Base-by-base conservation (phyloP, 331 rosid species). In the Arachis monticola region DNA sequence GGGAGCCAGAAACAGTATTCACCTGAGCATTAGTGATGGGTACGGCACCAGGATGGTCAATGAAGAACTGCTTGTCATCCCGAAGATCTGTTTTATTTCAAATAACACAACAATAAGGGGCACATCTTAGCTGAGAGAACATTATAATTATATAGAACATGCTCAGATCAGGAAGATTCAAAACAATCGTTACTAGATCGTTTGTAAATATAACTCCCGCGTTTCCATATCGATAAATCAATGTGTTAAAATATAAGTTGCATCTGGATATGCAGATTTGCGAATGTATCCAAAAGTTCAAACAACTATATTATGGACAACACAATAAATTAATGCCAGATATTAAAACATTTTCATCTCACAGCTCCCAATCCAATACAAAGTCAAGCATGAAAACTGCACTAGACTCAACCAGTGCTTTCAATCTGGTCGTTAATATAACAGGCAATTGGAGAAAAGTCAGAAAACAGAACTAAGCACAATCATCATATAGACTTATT, bases 21-120 rank as follows among this genome's bases (percentile, higher is more conserved):
- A 95, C 99, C 85, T 92, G 99, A 83, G 85, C 96, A 17, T 87
- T 74, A 74, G 93, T 80, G 70, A 95, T 95, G 12, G 99, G 97
- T 60, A 92, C 97, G 8, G 97, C 97, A 77, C 97, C 97, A 38
- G 99, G 99, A 86, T 94, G 99, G 82, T 92, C 97, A 30, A 90
- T 53, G 55, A 90, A 92, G 82, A 92, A 94, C 73, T 94, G 97
- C 81, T 92, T 88, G 76, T 94, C 99, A 83, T 94, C 96, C 82
- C 99, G 95, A 74, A 94, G 97, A 47, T 94, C 99, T 94, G 88
- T 69, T 80, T 85, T 85, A 75, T 70, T 48, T 81, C 55, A 73
- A 79, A 62, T 56, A 46, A 72, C 69, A 74, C 52, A 61, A 40
- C 32, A 59, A 77, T 79, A 47, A 83, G 75, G 66, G 46, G 14